phyloP scores from a whole-genome alignment of 257 asterid species.

The Lantana camara region DNA sequence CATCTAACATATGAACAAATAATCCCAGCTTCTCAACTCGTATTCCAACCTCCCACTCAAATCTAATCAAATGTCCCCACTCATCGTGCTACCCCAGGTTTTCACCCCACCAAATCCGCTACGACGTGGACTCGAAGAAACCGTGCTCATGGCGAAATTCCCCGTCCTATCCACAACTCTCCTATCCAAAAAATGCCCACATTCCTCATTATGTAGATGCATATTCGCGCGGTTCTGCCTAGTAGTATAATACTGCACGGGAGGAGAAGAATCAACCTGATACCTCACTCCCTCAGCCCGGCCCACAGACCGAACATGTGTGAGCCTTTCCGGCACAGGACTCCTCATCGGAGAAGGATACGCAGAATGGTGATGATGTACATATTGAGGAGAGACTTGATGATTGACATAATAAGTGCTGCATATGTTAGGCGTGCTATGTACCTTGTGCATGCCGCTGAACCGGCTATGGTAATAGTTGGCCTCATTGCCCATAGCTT shows the following conservation, averaged over 20 bases:
- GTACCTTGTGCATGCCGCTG: conserved; percentile 56
- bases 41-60: background rate
- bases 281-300: conserved; percentile 50
- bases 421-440: conserved; percentile 68
- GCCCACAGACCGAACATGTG: conserved; percentile 45
- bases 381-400: conserved; percentile 35
- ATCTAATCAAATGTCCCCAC: conserved; percentile 32
- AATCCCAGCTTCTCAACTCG: background rate
- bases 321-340: conserved; percentile 45
- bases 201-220: no score
- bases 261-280: conserved; percentile 46
- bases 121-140: conserved; percentile 35
- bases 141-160: conserved; percentile 34
- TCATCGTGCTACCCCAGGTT: conserved; percentile 34
- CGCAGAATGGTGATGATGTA: conserved; percentile 25
- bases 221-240: no score
- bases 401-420: conserved; percentile 33
- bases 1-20: background rate
- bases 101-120: conserved; percentile 26
- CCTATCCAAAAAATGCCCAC: conserved; percentile 34
- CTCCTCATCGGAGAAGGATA: conserved; percentile 36
- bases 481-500: conserved; percentile 33
- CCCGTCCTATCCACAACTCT: conserved; percentile 34
- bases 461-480: conserved; percentile 23
- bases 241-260: conserved; percentile 21